phyloP scores from a whole-genome alignment of 2,329 filamentous ascomycete genomes.

The Apiospora kogelbergensis region DNA sequence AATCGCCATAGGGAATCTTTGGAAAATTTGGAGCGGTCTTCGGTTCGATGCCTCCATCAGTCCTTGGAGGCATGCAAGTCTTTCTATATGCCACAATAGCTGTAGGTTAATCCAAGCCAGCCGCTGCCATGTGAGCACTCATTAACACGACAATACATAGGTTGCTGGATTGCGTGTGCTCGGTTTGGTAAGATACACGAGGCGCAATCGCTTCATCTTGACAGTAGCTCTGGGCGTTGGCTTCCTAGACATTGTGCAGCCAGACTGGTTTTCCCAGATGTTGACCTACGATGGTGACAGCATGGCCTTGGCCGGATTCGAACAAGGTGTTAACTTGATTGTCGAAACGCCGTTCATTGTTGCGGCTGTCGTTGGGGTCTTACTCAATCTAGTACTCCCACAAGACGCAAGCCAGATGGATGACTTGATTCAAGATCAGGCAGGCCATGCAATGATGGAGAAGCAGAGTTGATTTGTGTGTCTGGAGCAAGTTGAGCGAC shows the following conservation, averaged over 20 bases:
- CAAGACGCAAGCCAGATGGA: constrained; percentile 29
- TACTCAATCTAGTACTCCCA: constrained; percentile 41
- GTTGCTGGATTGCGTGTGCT: constrained; percentile 64
- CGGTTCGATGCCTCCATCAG: constrained; percentile 59
- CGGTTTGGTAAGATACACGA: constrained; percentile 59
- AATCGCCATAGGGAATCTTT: constrained; percentile 54
- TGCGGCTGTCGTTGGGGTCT: constrained; percentile 41
- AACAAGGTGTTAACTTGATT: constrained; percentile 39
- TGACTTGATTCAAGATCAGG: constrained; percentile 19
- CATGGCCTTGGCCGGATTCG: constrained; percentile 37
- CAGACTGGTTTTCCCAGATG: constrained; percentile 37
- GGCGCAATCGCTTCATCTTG: constrained; percentile 66
- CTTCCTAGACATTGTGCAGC: constrained; percentile 46
- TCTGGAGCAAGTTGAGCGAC: not conserved
- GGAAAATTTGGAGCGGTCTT: constrained; percentile 70
- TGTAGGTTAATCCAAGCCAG: constrained; percentile 31
- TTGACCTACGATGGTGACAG: constrained; percentile 37
- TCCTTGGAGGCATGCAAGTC: constrained; percentile 52
- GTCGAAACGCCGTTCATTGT: constrained; percentile 42
- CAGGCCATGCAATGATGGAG: constrained; percentile 16
- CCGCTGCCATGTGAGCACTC: not conserved
- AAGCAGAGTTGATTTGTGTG: not conserved
- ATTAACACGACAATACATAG: not conserved
- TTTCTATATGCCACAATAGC: constrained; percentile 68
- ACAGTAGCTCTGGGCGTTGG: constrained; percentile 61